Conservation (phyloP, 73 alveolate species). For the Blepharisma japonicum region DNA sequence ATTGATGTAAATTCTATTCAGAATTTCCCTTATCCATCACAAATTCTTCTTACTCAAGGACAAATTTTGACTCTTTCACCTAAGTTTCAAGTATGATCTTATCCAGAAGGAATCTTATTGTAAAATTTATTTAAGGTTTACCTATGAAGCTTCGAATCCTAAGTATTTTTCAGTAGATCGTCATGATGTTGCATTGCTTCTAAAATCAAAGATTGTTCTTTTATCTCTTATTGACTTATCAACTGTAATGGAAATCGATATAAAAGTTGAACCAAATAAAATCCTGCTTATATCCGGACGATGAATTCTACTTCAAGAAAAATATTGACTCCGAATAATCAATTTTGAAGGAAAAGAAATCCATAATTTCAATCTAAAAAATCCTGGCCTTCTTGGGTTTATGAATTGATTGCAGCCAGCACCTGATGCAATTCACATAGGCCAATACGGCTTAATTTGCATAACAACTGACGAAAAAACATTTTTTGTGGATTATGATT, state of each 20-base stretch:
- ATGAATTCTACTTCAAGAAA: neutral
- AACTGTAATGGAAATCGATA: neutral
- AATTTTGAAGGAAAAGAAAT: neutral
- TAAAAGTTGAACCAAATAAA: neutral
- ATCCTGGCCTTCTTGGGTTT: constrained; percentile 12
- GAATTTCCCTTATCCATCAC: too few species aligned
- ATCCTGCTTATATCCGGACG: neutral
- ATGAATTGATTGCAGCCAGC: constrained; percentile 4
- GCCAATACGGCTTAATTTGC: neutral
- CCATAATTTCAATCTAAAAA: neutral
- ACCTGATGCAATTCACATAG: neutral
- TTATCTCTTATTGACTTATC: constrained; percentile 6
- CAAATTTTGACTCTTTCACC: too few species aligned
- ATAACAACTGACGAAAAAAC: neutral
- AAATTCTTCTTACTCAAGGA: too few species aligned
- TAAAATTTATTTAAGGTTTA: too few species aligned
- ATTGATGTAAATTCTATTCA: too few species aligned
- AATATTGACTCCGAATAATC: neutral
- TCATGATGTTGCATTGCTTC: neutral
- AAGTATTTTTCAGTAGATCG: neutral
- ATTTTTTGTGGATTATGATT: constrained; percentile 13
- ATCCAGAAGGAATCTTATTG: too few species aligned
- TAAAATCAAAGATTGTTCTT: neutral
- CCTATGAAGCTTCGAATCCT: neutral
- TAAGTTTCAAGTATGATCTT: too few species aligned